Base-by-base conservation (phyloP, 2,329 filamentous ascomycete species). In the Xylariales sp. region DNA sequence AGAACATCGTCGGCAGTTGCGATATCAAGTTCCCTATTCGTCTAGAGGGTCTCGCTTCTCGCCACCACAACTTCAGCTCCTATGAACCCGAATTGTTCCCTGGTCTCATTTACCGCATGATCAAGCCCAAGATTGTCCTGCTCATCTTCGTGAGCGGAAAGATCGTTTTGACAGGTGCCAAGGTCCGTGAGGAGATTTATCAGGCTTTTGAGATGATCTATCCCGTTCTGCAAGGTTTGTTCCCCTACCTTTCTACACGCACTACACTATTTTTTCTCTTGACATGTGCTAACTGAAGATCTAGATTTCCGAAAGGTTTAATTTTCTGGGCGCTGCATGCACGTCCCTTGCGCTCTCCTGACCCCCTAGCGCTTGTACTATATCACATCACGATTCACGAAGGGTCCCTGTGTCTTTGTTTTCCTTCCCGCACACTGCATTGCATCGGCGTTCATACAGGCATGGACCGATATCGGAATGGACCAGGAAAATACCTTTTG, bases 11-110 rank as follows among this genome's bases (percentile, higher is more conserved):
- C 52, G 93, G 93, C 51, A 95, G 89, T 46, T 97, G 91, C 67
- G 93, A 98, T 63, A 96, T 98, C 77, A 96, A 96, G 76, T 98
- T 98, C 71, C 93, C 93, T 40, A 96, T 98, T 56, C 88, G 93
- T 53, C 77, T 98, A 45, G 93, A 97, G 65, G 93, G 93, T 69
- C 74, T 98, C 62, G 93, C 93, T 12, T 93, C 86, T 54, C 88
- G 90, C 69, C 93, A 98, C 78, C 91, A 97, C 76, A 95, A 95
- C 72, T 98, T 97, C 81, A 94, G 88, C 69, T 96, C 90, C 44
- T 98, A 98, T 68, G 93, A 98, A 68, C 93, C 93, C 53, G 93
- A 98, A 64, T 68, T 98, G 64, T 98, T 97, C 79, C 93, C 93
- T 59, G 93, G 93, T 80, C 83, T 98, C 39, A 98, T 98, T 70